Percentiles rank a stretch among this genome's conserved stretches.
Evolutionary conservation across 306 rosid genomes (phyloP).

Genomic region (Trifolium subterraneum): DNA sequence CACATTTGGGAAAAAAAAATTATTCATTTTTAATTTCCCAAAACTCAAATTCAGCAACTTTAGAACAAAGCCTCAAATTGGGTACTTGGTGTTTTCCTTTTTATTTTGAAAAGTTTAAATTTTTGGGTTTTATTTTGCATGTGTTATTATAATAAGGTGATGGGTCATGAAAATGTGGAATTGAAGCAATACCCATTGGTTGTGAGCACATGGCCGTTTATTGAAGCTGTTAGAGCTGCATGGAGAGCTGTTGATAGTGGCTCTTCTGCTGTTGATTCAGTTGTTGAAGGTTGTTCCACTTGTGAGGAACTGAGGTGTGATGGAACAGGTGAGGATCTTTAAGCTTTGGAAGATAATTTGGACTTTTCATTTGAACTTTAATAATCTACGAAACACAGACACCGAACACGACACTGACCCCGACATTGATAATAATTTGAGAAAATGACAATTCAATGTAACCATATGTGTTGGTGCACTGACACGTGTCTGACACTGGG

Average conservation of each 20-base stretch:
- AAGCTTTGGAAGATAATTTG: not conserved
- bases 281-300: slow-evolving; percentile 85
- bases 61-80: not conserved
- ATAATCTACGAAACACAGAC: no score
- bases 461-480: no score
- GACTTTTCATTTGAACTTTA: not conserved
- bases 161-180: slow-evolving; percentile 51
- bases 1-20: not conserved
- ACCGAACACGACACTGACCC: no score
- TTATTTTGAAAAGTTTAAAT: not conserved
- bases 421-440: no score
- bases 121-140: slow-evolving; percentile 6
- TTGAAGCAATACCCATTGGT: slow-evolving; percentile 65
- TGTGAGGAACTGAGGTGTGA: slow-evolving; percentile 93
- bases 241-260: slow-evolving; percentile 82
- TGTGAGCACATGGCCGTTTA: slow-evolving; percentile 94
- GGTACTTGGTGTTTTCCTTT: not conserved
- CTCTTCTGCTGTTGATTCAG: slow-evolving; percentile 82
- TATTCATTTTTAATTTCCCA: not conserved
- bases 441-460: no score
- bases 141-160: slow-evolving; percentile 47
- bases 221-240: slow-evolving; percentile 89
- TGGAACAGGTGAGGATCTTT: slow-evolving; percentile 72
- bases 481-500: no score
- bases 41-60: slow-evolving; percentile 11